Evolutionary conservation across 371 early-diverging fungal genomes (phyloP), one percentile per base, ranked within the genome.

Genomic region (Nosema granulosis): DNA sequence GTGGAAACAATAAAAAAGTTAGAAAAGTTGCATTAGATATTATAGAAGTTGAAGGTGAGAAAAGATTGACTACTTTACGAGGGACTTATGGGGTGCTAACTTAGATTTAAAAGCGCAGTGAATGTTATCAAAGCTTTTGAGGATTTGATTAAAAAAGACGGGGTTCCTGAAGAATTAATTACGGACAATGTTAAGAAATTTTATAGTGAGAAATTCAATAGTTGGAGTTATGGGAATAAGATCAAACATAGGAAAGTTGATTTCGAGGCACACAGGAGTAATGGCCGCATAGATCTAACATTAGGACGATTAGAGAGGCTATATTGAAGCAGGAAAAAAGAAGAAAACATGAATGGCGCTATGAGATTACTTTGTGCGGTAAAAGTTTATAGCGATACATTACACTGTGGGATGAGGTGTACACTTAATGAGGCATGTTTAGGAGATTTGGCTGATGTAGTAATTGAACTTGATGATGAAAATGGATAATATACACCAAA

Each of bases 111-210:
- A n/a, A n/a, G n/a, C n/a, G n/a, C n/a, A n/a, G n/a, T n/a, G n/a
- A n/a, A n/a, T n/a, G n/a, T n/a, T n/a, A n/a, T n/a, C n/a, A n/a
- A n/a, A n/a, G n/a, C n/a, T n/a, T n/a, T n/a, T n/a, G n/a, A n/a
- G n/a, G n/a, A n/a, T n/a, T n/a, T n/a, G n/a, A n/a, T n/a, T n/a
- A n/a, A n/a, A n/a, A n/a, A n/a, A n/a, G n/a, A n/a, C n/a, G n/a
- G n/a, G n/a, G n/a, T n/a, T n/a, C n/a, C 35, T 18, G 37, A 63
- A n/a, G 63, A 63, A 22, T 35, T 63, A 63, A 35, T 63, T 32
- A 35, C 37, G 12, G 63, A 63, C 35, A 63, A 63, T 35, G 63
- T 3, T 6, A 63, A 63, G 22, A 22, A 63, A 35, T 63, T 63
- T 35, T 22, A 31, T 18, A 63, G 26, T 63, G 35, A 63, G 37